phyloP scores from a whole-genome alignment of 148 eudicot species.

The Chenopodium formosanum region DNA sequence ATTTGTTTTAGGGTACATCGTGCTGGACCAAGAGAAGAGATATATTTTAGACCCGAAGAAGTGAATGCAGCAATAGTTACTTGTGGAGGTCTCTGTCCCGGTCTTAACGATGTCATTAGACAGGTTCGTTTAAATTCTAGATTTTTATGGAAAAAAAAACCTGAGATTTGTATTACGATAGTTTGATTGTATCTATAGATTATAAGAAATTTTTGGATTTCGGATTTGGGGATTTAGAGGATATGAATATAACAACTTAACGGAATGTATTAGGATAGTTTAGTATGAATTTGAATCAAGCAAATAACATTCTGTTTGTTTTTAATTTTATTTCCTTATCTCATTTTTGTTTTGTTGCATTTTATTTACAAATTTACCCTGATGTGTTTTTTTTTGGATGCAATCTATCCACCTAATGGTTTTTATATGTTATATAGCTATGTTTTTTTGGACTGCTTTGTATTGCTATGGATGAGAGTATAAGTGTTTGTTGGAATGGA shows the following conservation, averaged over 20 bases:
- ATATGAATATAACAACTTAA: background rate
- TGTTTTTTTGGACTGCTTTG: too few species aligned
- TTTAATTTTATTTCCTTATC: background rate
- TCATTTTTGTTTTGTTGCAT: background rate
- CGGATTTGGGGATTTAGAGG: background rate
- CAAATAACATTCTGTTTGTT: background rate
- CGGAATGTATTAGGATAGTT: background rate
- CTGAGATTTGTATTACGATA: too few species aligned
- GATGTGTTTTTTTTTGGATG: background rate
- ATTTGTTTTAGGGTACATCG: conserved; percentile 78
- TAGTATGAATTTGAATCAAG: background rate
- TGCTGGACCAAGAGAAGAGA: conserved; percentile 94
- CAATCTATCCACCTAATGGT: too few species aligned
- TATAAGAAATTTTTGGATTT: background rate
- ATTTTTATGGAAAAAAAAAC: too few species aligned
- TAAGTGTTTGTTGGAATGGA: too few species aligned
- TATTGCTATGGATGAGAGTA: too few species aligned
- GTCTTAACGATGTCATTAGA: conserved; percentile 95
- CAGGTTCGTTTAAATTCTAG: conserved; percentile 41
- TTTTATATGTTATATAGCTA: background rate
- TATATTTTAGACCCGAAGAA: conserved; percentile 92
- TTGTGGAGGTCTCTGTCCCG: conserved; percentile 98
- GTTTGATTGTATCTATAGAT: background rate
- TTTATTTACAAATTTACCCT: background rate
- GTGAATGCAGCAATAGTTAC: conserved; percentile 98